Conservation (phyloP, 305 asterid genomes). For the Euphrasia arctica region DNA sequence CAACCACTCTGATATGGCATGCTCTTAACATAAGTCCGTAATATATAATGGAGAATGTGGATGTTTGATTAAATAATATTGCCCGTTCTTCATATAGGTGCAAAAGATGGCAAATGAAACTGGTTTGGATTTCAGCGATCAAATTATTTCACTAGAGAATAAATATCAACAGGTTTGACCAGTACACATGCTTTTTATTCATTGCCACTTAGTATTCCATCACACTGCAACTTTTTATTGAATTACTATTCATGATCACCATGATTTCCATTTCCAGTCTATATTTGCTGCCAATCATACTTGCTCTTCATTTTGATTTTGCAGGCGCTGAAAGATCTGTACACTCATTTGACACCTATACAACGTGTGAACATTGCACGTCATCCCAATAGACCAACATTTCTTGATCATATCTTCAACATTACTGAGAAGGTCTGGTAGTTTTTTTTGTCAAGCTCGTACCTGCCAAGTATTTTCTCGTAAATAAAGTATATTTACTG, state of each 20-base stretch:
- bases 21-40: slow-evolving; percentile 5
- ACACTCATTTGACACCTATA: slow-evolving; percentile 78
- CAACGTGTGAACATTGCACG: slow-evolving; percentile 93
- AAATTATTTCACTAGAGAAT: slow-evolving; percentile 69
- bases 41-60: slow-evolving; percentile 4
- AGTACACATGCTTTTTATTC: slow-evolving; percentile 17
- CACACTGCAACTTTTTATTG: not conserved
- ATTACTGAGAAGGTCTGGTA: slow-evolving; percentile 74
- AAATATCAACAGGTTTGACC: slow-evolving; percentile 77
- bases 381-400: slow-evolving; percentile 95
- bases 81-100: slow-evolving; percentile 48
- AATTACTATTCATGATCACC: not conserved
- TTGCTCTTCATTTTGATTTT: slow-evolving; percentile 19
- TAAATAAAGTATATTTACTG: not conserved
- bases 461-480: not conserved
- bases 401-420: slow-evolving; percentile 91
- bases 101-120: slow-evolving; percentile 94
- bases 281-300: not conserved
- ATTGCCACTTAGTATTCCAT: slow-evolving; percentile 2
- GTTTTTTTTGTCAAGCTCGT: slow-evolving; percentile 24
- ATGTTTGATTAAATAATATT: slow-evolving; percentile 14
- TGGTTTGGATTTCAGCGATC: slow-evolving; percentile 85
- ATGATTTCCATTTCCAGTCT: not conserved
- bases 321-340: slow-evolving; percentile 83
- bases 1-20: slow-evolving; percentile 2